These are phyloP conservation scores for Ramalina peruviana DNA, from an alignment of 495 filamentous ascomycete species.

Conservation along the genomic window DNA sequence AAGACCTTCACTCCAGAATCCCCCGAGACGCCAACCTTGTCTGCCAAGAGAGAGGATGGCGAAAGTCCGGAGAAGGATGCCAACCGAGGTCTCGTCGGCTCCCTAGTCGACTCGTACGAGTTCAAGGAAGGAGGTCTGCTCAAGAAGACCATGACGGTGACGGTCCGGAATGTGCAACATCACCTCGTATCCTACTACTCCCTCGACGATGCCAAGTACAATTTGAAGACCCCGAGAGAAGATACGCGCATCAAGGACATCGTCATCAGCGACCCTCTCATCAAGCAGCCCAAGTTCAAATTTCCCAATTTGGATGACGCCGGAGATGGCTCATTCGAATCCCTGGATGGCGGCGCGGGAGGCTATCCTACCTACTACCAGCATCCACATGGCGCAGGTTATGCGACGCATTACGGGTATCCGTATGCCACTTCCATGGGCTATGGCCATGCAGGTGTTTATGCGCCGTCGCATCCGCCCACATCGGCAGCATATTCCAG, in stretches of 20 bases:
- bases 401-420: slow-evolving; percentile 3
- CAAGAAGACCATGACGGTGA: slow-evolving; percentile 85
- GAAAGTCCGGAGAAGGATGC: slow-evolving; percentile 34
- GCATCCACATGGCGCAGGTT: slow-evolving; percentile 1
- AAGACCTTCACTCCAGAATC: slow-evolving; percentile 20
- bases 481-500: neutral
- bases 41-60: slow-evolving; percentile 24
- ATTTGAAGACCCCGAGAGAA: slow-evolving; percentile 46
- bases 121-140: slow-evolving; percentile 76
- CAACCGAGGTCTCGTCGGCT: slow-evolving; percentile 63
- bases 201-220: slow-evolving; percentile 52
- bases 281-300: slow-evolving; percentile 56
- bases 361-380: slow-evolving; percentile 16
- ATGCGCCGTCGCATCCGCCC: slow-evolving; percentile 10
- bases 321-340: slow-evolving; percentile 23
- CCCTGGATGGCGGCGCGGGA: slow-evolving; percentile 29
- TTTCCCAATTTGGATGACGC: slow-evolving; percentile 47
- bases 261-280: slow-evolving; percentile 41
- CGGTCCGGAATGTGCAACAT: slow-evolving; percentile 51
- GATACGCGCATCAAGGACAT: slow-evolving; percentile 41
- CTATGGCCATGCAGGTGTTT: slow-evolving; percentile 2
- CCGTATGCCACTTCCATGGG: neutral
- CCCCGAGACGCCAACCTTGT: slow-evolving; percentile 33
- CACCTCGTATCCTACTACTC: slow-evolving; percentile 85
- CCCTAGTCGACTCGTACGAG: slow-evolving; percentile 70